phyloP scores from a whole-genome alignment of 768 basidiomycete genomes.

The Russula brevipes region DNA sequence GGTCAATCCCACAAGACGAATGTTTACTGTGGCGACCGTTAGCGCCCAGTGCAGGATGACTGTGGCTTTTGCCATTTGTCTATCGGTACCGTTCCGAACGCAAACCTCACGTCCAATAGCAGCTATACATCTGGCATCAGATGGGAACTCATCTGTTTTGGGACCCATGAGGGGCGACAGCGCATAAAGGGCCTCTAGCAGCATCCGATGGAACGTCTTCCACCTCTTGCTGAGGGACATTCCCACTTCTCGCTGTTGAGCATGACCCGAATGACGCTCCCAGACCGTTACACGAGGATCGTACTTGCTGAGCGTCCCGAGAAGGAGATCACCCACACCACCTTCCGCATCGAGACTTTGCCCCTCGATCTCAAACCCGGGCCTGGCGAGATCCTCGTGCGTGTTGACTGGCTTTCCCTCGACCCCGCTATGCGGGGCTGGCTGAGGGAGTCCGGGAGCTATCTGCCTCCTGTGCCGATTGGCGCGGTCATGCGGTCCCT shows the following conservation, averaged over 20 bases:
- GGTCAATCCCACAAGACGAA: no score
- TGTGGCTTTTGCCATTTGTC: background rate
- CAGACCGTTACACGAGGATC: constrained; percentile 50
- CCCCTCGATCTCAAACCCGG: constrained; percentile 53
- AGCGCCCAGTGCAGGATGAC: no score
- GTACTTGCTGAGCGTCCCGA: constrained; percentile 72
- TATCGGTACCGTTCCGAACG: background rate
- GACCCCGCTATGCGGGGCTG: constrained; percentile 92
- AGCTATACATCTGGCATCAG: background rate
- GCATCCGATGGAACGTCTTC: background rate
- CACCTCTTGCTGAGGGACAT: no score
- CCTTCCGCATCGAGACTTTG: constrained; percentile 59
- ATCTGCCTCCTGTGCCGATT: constrained; percentile 44
- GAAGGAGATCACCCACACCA: constrained; percentile 63
- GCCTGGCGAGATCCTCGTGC: constrained; percentile 59
- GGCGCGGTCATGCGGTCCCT: constrained; percentile 63
- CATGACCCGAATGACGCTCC: background rate
- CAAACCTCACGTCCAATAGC: background rate
- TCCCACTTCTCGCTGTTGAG: background rate
- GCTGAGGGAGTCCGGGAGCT: constrained; percentile 65
- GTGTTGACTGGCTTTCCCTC: constrained; percentile 70
- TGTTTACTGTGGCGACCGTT: no score
- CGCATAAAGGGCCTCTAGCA: background rate
- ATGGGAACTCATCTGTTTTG: background rate
- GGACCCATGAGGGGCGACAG: background rate